phyloP scores from a whole-genome alignment of 2,329 filamentous ascomycete genomes.

The Cercospora canescens region DNA sequence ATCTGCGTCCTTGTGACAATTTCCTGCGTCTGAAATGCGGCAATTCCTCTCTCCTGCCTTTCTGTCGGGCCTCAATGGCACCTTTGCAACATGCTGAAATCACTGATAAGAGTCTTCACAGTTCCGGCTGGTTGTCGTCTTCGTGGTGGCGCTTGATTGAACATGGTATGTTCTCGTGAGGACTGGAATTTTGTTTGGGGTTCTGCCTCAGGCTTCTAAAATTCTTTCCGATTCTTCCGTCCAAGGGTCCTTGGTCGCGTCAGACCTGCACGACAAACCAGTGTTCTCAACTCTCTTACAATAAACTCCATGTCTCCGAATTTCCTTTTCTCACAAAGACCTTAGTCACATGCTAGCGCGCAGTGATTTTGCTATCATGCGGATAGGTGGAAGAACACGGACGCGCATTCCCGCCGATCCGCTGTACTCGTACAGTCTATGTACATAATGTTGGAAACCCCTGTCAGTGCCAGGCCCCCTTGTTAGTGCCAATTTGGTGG shows the following conservation, averaged over 20 bases:
- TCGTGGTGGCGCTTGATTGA: background rate
- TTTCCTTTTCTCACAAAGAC: background rate
- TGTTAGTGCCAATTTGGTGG: no score
- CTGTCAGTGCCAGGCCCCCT: no score
- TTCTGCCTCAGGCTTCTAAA: background rate
- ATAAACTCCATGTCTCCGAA: background rate
- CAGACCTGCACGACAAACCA: background rate
- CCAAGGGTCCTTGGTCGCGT: no score
- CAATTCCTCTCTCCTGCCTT: no score
- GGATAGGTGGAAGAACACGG: background rate
- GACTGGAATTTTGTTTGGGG: no score
- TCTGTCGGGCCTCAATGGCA: background rate
- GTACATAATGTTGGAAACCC: no score
- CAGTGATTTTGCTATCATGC: background rate
- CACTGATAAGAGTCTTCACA: background rate
- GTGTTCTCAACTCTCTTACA: background rate
- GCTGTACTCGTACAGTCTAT: background rate
- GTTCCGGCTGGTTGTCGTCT: background rate
- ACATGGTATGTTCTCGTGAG: background rate
- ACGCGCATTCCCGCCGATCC: background rate
- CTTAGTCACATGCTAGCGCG: background rate
- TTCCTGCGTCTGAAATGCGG: no score
- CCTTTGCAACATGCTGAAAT: background rate
- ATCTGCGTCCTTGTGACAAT: no score
- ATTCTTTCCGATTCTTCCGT: background rate